Evolutionary conservation across 306 rosid genomes (phyloP), one percentile per base, ranked within the genome.

Genomic region (Cicer pinnatifidum): DNA sequence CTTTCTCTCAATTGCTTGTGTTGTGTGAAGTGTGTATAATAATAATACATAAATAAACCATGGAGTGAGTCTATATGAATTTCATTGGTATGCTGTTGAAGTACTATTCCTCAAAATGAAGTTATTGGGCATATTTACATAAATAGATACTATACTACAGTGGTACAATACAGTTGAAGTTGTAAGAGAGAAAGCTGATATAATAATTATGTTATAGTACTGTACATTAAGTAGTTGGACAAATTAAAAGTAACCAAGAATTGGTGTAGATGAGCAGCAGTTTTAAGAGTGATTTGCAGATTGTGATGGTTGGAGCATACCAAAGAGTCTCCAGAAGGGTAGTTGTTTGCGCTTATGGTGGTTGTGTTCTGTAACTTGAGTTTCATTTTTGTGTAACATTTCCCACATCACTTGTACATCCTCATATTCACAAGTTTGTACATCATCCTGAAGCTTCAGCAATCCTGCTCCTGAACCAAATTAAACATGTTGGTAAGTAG

Each of bases 381-480:
- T 52, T 60, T 71, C 73, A 8, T 79, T 65, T 80, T 67, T 76
- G 6, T 52, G 72, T 37, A 83, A 80, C 79, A 93, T 90, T 60
- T 93, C 93, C 97, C 98, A 93, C 98, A 93, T 90, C 73, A 93
- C 96, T 33, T 90, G 94, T 20, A 93, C 90, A 43, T 90, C 98
- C 50, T 90, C 75, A 72, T 93, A 93, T 16, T 86, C 96, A 75
- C 98, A 93, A 2, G 89, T 90, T 38, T 93, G 86, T 23, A 93
- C 89, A 69, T 93, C 97, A 70, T 88, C 84, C 11, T 85, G 83
- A 44, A 93, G 97, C 80, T 86, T 89, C 78, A 93, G 39, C 13
- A 90, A 57, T 23, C 97, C 98, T 35, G 63, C 86, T 72, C 92
- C 96, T 93, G 80, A 65, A 75, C 5, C 71, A 54, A 78, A 50